phyloP scores from a whole-genome alignment of 441 rosid genomes.

The Brassica balearica region DNA sequence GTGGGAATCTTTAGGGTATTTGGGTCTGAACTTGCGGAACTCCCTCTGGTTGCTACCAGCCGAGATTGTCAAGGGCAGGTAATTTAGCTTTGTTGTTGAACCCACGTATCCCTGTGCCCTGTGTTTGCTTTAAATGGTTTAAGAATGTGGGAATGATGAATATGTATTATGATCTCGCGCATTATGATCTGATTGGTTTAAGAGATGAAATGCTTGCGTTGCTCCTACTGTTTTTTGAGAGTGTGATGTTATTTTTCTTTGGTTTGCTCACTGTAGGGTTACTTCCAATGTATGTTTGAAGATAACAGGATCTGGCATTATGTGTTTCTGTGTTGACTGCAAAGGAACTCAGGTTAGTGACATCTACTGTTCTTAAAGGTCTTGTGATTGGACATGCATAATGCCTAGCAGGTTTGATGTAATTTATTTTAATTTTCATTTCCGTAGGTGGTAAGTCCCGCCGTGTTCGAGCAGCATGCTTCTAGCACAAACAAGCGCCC shows the following conservation, averaged over 20 bases:
- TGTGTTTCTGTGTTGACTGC: constrained; percentile 79
- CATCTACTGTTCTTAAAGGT: background rate
- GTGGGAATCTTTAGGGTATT: constrained; percentile 82
- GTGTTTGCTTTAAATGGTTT: background rate
- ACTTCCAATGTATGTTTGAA: constrained; percentile 78
- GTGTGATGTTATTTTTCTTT: background rate
- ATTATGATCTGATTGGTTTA: background rate
- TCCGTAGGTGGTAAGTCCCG: constrained; percentile 66
- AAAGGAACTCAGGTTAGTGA: constrained; percentile 63
- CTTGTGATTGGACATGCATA: constrained; percentile 7
- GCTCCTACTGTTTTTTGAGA: no score
- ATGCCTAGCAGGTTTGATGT: constrained; percentile 16
- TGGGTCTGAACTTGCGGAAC: constrained; percentile 86
- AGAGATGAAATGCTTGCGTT: no score
- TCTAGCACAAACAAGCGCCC: constrained; percentile 87
- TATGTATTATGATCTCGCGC: background rate
- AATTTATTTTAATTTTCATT: constrained; percentile 1
- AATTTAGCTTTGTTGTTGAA: constrained; percentile 20
- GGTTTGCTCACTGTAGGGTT: constrained; percentile 61
- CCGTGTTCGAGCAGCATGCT: constrained; percentile 79
- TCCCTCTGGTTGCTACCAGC: constrained; percentile 89
- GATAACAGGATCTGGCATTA: constrained; percentile 66
- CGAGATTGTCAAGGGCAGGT: constrained; percentile 78
- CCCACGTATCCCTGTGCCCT: background rate
- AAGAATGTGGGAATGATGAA: background rate